Percentiles rank a stretch among this genome's conserved stretches.
These are phyloP conservation scores for Fragosphaeria purpurea DNA, from an alignment of 2,329 filamentous ascomycete species.

Conservation along the genomic window DNA sequence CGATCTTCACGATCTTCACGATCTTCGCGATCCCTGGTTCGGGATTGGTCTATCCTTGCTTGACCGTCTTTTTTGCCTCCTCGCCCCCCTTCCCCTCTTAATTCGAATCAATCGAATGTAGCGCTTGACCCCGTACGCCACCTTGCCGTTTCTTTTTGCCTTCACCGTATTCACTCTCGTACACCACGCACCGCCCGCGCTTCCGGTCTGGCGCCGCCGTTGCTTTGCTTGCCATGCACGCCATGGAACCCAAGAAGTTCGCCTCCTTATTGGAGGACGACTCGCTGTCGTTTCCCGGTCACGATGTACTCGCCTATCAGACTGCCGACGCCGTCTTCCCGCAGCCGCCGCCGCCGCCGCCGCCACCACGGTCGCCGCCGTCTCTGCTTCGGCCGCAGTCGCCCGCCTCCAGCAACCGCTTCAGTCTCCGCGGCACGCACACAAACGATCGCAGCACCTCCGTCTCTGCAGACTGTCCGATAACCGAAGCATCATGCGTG, in stretches of 20 bases:
- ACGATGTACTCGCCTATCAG: background rate
- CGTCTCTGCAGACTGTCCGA: conserved; percentile 1
- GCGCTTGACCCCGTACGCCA: no score
- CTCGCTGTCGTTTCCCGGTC: background rate
- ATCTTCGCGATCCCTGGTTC: no score
- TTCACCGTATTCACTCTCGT: no score
- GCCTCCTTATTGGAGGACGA: conserved; percentile 15
- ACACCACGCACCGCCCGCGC: no score
- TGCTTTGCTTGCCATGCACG: background rate
- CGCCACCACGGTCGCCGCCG: conserved; percentile 2
- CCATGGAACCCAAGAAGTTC: conserved; percentile 15
- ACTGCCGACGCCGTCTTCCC: conserved; percentile 11
- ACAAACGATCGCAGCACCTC: conserved; percentile 8
- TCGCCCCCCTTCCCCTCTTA: no score
- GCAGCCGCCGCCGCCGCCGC: conserved; percentile 11
- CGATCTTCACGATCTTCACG: no score
- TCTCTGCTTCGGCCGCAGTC: conserved; percentile 5
- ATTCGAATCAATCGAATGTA: no score
- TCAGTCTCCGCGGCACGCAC: conserved; percentile 10
- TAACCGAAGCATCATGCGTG: conserved; percentile 11
- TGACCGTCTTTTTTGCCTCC: no score
- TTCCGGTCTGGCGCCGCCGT: no score
- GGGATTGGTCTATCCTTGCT: no score
- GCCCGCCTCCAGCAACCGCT: conserved; percentile 11
- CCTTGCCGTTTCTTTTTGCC: no score